Conservation (phyloP, 2,329 filamentous ascomycete species). For the Malbranchea zuffiana region DNA sequence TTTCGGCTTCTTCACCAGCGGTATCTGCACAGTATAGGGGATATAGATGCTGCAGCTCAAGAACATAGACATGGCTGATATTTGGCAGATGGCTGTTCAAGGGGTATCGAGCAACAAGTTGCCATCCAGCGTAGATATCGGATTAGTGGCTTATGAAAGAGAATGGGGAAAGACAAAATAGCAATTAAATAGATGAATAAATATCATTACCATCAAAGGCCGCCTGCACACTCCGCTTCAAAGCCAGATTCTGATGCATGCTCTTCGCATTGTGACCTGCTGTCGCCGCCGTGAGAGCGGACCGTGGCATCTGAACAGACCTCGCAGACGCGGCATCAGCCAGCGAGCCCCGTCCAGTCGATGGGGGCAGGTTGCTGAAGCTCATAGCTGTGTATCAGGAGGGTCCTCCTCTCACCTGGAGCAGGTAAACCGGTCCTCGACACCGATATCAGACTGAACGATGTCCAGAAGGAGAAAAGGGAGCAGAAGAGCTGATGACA, state of each 20-base stretch:
- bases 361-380: neutral
- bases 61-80: no score
- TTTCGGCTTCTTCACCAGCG: no score
- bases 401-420: neutral
- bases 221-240: conserved; percentile 36
- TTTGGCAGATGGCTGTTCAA: no score
- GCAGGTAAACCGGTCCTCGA: neutral
- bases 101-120: no score
- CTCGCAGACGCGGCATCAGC: conserved; percentile 14
- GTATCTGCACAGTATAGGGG: no score
- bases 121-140: no score
- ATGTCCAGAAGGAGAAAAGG: neutral
- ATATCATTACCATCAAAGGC: conserved; percentile 36
- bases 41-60: no score
- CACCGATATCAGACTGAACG: neutral
- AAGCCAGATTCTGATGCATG: conserved; percentile 21
- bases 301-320: conserved; percentile 21
- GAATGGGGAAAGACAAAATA: no score
- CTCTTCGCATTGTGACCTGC: conserved; percentile 12
- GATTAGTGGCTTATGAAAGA: no score
- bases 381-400: neutral
- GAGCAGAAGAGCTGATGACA: neutral
- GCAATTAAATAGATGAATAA: conserved; percentile 8
- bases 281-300: conserved; percentile 25
- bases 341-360: conserved; percentile 21